Evolutionary conservation across 2,329 filamentous ascomycete genomes (phyloP).

Genomic region (Coniochaeta sp.): DNA sequence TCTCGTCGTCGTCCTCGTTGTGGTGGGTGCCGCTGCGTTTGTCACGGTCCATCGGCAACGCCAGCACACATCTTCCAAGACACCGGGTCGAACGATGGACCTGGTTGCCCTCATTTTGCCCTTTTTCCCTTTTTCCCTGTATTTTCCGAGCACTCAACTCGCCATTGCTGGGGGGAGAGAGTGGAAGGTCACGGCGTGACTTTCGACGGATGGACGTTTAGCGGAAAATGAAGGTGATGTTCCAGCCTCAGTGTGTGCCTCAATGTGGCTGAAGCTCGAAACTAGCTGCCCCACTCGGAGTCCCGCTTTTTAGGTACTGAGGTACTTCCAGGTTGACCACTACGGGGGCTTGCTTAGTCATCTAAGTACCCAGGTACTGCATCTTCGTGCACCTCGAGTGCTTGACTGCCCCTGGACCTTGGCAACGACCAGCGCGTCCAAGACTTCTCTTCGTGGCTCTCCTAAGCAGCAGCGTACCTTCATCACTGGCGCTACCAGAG

Average conservation of each 20-base stretch:
- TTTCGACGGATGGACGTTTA: neutral
- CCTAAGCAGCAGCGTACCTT: no score
- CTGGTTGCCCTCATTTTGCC: neutral
- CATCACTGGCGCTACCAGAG: no score
- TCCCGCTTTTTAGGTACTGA: no score
- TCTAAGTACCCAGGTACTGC: no score
- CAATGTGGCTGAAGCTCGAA: slow-evolving; percentile 1
- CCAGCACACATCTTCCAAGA: slow-evolving; percentile 18
- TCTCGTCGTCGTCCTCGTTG: slow-evolving; percentile 3
- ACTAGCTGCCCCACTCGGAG: neutral
- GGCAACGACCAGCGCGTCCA: no score
- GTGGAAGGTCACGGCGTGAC: neutral
- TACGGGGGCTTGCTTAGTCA: no score
- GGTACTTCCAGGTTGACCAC: no score
- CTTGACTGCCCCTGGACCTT: no score
- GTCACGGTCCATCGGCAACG: slow-evolving; percentile 14
- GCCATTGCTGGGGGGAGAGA: neutral
- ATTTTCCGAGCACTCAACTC: neutral
- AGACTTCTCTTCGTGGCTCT: no score
- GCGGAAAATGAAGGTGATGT: neutral
- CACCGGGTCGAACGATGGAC: neutral
- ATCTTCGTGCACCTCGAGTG: no score
- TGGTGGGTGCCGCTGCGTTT: no score
- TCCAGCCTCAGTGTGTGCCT: neutral
- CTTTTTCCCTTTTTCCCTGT: neutral